Conservation (phyloP, 805 yeast species). For the Nakazawaea anatomiae region DNA sequence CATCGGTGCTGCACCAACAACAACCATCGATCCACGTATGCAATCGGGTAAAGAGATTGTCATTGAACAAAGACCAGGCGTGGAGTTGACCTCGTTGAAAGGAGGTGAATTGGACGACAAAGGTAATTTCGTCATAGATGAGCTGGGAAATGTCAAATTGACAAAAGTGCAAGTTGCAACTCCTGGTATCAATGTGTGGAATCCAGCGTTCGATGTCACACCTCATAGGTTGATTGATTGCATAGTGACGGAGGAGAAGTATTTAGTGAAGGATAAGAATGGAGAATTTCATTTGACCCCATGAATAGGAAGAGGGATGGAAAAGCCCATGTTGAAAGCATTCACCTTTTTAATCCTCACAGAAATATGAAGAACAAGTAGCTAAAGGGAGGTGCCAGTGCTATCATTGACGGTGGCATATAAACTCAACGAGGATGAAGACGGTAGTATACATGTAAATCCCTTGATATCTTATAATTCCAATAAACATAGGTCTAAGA, state of each 20-base stretch:
- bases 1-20: conserved; percentile 91
- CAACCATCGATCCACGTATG: conserved; percentile 75
- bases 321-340: no score
- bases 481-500: no score
- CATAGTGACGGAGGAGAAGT: conserved; percentile 79
- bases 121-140: conserved; percentile 24
- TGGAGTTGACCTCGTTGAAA: conserved; percentile 69
- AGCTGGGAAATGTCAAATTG: conserved; percentile 20
- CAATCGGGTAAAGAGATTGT: conserved; percentile 66
- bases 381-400: no score
- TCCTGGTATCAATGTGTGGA: conserved; percentile 83
- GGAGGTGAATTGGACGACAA: conserved; percentile 50
- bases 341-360: no score
- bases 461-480: no score
- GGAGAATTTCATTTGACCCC: conserved; percentile 45
- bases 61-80: conserved; percentile 82
- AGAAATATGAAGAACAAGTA: no score
- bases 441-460: no score
- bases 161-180: conserved; percentile 77
- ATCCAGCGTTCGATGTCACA: conserved; percentile 94
- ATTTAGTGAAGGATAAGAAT: conserved; percentile 37
- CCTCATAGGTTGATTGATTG: conserved; percentile 80
- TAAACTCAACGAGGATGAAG: no score
- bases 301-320: not conserved
- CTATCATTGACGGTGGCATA: no score